Evolutionary conservation across 495 filamentous ascomycete species (phyloP).

Genomic region (Hypoxylon crocopeplum): DNA sequence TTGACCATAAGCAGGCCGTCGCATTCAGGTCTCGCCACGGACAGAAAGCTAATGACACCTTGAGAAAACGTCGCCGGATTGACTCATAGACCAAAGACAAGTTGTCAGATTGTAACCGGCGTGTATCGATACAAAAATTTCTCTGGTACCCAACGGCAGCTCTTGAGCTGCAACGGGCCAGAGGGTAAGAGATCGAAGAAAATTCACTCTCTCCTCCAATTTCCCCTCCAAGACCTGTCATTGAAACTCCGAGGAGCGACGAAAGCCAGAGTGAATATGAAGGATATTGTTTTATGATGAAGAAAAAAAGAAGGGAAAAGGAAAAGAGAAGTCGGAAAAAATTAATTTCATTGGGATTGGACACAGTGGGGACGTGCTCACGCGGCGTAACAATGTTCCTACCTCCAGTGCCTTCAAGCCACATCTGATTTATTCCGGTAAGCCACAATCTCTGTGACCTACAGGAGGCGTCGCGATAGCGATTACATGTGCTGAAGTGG

Average conservation of each 20-base stretch:
- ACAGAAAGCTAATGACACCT: too few relatives aligned
- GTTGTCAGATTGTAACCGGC: too few relatives aligned
- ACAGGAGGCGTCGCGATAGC: too few relatives aligned
- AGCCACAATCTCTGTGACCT: too few relatives aligned
- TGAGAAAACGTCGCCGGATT: too few relatives aligned
- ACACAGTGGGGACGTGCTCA: constrained; percentile 4
- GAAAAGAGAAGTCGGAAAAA: constrained; percentile 8
- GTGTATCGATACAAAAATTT: constrained; percentile 57
- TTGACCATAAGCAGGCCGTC: too few relatives aligned
- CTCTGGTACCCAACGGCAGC: constrained; percentile 50
- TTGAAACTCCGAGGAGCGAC: constrained; percentile 53
- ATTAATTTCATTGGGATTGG: constrained; percentile 12
- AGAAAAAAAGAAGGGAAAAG: constrained; percentile 48
- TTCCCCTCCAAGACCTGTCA: constrained; percentile 76
- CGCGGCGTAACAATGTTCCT: constrained; percentile 26
- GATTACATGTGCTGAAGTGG: constrained; percentile 17
- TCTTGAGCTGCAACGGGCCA: constrained; percentile 43
- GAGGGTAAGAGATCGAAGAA: constrained; percentile 60
- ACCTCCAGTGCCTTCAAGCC: too few relatives aligned
- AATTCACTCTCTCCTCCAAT: constrained; percentile 70
- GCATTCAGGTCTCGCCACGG: too few relatives aligned
- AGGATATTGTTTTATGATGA: constrained; percentile 71
- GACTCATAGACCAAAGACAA: background rate
- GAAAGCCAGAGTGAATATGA: constrained; percentile 82
- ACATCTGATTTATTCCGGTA: too few relatives aligned